phyloP scores from a whole-genome alignment of 83 land plant genomes.

The Thuja plicata region DNA sequence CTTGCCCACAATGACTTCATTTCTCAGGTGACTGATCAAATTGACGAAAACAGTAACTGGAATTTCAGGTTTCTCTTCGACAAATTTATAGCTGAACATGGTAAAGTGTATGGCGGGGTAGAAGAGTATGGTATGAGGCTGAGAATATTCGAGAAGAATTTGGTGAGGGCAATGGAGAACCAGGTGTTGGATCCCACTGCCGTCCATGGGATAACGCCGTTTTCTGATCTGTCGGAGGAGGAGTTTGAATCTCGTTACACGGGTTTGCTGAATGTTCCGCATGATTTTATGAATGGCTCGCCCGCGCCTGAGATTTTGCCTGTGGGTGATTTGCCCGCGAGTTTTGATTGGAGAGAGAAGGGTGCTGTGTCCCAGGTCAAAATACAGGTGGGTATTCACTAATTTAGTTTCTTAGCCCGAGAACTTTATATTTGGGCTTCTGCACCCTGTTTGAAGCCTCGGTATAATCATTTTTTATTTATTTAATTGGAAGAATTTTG shows the following conservation, averaged over 20 bases:
- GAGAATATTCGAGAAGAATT: constrained; percentile 59
- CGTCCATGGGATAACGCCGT: constrained; percentile 64
- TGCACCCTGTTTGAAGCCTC: not conserved
- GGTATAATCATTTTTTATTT: not conserved
- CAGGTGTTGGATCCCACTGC: constrained; percentile 66
- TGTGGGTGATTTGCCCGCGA: constrained; percentile 53
- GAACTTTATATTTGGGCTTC: not conserved
- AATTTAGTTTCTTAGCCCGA: not conserved
- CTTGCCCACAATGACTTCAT: not conserved
- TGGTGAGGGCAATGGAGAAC: constrained; percentile 50
- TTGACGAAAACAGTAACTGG: not conserved
- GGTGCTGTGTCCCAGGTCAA: constrained; percentile 82
- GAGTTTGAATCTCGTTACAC: constrained; percentile 41
- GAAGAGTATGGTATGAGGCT: constrained; percentile 72
- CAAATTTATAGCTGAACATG: constrained; percentile 55
- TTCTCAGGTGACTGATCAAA: not conserved
- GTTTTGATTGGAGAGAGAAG: constrained; percentile 81
- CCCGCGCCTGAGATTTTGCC: constrained; percentile 61
- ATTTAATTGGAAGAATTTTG: not conserved
- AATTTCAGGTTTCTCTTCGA: constrained; percentile 25
- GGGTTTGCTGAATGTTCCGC: constrained; percentile 16
- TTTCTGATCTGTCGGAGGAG: constrained; percentile 62
- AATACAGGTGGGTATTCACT: constrained; percentile 50
- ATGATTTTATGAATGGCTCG: constrained; percentile 16
- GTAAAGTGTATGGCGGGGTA: constrained; percentile 46